A percentile compares a stretch with the other conserved stretches of the same genome.
These are phyloP conservation scores for Sporothrix schenckii DNA, from an alignment of 2,329 filamentous ascomycete genomes.

Conservation along the genomic window DNA sequence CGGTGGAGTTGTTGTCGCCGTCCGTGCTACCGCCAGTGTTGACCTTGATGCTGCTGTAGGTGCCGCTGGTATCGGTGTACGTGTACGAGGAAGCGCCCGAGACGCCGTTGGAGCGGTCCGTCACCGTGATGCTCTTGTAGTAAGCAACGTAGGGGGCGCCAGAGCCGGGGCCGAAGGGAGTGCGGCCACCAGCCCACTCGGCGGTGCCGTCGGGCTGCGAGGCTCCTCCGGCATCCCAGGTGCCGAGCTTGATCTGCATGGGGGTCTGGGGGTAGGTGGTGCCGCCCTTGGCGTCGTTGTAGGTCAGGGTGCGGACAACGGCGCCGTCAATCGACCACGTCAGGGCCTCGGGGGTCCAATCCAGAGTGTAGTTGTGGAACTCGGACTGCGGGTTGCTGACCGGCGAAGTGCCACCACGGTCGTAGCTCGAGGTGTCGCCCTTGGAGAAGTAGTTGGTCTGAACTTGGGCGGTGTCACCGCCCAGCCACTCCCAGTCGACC, in stretches of 20 bases:
- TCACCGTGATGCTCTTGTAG: conserved; percentile 60
- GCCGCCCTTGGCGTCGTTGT: conserved; percentile 55
- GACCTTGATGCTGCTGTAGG: conserved; percentile 56
- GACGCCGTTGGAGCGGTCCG: conserved; percentile 58
- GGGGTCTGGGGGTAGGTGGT: conserved; percentile 69
- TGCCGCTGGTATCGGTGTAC: conserved; percentile 55
- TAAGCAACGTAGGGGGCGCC: conserved; percentile 56
- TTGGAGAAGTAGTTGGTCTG: conserved; percentile 88
- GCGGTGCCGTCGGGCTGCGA: conserved; percentile 60
- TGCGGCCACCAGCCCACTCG: conserved; percentile 66
- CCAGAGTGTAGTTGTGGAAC: conserved; percentile 68
- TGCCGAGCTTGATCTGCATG: conserved; percentile 66
- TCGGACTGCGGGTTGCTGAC: conserved; percentile 56
- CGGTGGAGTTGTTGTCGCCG: conserved; percentile 29
- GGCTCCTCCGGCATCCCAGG: conserved; percentile 57
- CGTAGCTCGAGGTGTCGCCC: conserved; percentile 69
- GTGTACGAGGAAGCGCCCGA: conserved; percentile 56
- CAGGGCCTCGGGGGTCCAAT: conserved; percentile 64
- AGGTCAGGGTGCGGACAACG: conserved; percentile 51
- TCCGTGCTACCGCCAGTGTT: conserved; percentile 42
- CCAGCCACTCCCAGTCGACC: conserved; percentile 97
- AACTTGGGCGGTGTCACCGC: conserved; percentile 70
- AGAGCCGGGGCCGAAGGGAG: conserved; percentile 55
- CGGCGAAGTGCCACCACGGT: conserved; percentile 67
- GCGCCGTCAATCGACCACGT: conserved; percentile 62